Conservation (phyloP, 2,329 filamentous ascomycete species). For the Waltergamsia citrina region DNA sequence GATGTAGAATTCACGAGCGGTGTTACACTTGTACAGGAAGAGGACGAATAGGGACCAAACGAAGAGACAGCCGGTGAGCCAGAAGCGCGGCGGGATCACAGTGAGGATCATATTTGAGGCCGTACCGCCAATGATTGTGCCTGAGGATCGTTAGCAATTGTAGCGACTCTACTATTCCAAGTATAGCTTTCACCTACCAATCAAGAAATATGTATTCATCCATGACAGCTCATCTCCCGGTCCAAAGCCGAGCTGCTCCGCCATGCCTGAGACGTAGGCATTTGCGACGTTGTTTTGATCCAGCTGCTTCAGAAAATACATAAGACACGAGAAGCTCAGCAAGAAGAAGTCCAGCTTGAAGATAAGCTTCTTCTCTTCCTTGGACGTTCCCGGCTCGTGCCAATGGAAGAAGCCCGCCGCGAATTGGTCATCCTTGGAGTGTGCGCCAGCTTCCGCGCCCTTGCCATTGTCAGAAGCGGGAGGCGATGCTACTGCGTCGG, state of each 20-base stretch:
- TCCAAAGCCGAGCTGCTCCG: constrained; percentile 32
- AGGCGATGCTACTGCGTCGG: too few relatives aligned
- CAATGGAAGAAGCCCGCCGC: constrained; percentile 27
- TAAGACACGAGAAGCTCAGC: constrained; percentile 27
- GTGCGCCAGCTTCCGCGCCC: too few relatives aligned
- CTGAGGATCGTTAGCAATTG: too few relatives aligned
- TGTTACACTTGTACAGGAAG: constrained; percentile 25
- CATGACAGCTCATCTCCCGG: constrained; percentile 28
- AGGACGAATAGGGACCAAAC: constrained; percentile 29
- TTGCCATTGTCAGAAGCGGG: too few relatives aligned
- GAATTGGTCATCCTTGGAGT: too few relatives aligned
- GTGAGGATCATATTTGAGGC: constrained; percentile 34
- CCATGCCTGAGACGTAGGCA: constrained; percentile 38
- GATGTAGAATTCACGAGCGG: constrained; percentile 27
- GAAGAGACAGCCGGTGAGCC: constrained; percentile 26
- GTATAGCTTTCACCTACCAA: too few relatives aligned
- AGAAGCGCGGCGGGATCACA: constrained; percentile 28
- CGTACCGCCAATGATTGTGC: constrained; percentile 31
- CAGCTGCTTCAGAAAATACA: constrained; percentile 37
- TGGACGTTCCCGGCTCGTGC: constrained; percentile 29
- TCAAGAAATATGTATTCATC: constrained; percentile 35
- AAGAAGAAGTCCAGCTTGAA: constrained; percentile 41
- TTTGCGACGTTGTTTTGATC: constrained; percentile 36
- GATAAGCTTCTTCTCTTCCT: constrained; percentile 32
- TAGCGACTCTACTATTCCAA: too few relatives aligned